A percentile compares a stretch with the other conserved stretches of the same genome.
These are phyloP conservation scores for Coemansia sp. DNA, from an alignment of 371 early-diverging fungal genomes.

Conservation along the genomic window DNA sequence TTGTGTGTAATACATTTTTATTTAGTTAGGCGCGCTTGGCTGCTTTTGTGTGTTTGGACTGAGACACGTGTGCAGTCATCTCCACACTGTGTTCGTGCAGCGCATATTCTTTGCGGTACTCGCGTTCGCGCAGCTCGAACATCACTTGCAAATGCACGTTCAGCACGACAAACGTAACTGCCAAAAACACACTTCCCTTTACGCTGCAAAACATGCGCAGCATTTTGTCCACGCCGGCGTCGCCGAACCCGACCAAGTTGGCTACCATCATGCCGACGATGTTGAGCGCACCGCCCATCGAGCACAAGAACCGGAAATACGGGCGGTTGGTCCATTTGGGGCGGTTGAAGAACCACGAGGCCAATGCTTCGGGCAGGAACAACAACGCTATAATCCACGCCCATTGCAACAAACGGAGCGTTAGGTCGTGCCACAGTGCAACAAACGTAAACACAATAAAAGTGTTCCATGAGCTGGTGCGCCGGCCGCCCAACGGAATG, in stretches of 20 bases:
- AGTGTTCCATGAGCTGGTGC: constrained; percentile 64
- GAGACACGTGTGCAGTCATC: not conserved
- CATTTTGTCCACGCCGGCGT: constrained; percentile 78
- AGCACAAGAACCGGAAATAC: constrained; percentile 79
- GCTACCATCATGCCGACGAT: constrained; percentile 92
- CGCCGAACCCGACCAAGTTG: constrained; percentile 93
- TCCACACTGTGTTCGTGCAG: not conserved
- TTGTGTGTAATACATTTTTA: not conserved
- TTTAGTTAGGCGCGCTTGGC: too few relatives aligned
- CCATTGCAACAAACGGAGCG: constrained; percentile 83
- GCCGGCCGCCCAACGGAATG: constrained; percentile 83
- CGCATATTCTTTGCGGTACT: constrained; percentile 51
- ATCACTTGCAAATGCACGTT: constrained; percentile 76
- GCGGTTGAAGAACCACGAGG: constrained; percentile 57
- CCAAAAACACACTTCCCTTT: constrained; percentile 55
- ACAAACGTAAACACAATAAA: constrained; percentile 91
- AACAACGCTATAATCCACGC: constrained; percentile 87
- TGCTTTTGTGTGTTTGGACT: too few relatives aligned
- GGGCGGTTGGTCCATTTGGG: constrained; percentile 52
- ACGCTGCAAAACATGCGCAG: constrained; percentile 44
- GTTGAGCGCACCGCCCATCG: constrained; percentile 79
- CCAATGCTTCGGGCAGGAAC: constrained; percentile 80
- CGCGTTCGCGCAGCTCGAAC: constrained; percentile 79
- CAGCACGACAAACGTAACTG: constrained; percentile 56
- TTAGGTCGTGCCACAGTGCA: constrained; percentile 93